Percentiles rank a stretch among this genome's conserved stretches.
These are phyloP conservation scores for Choiromyces venosus DNA, from an alignment of 495 filamentous ascomycete species.

Conservation along the genomic window DNA sequence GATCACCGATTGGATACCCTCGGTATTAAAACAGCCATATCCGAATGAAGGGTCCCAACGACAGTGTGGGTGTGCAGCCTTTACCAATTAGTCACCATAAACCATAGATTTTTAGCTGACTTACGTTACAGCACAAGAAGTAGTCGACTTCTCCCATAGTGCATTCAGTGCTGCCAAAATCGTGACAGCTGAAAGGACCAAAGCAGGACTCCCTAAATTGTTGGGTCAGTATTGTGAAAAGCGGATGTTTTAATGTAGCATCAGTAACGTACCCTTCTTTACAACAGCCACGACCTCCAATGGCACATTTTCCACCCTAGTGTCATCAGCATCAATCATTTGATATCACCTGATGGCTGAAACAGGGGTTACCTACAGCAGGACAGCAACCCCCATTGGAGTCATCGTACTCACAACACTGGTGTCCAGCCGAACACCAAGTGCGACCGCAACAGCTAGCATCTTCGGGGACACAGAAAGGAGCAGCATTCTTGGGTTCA, in stretches of 20 bases:
- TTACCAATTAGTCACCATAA: constrained; percentile 8
- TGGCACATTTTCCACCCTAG: constrained; percentile 17
- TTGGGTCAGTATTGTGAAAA: not conserved
- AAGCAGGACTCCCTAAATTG: constrained; percentile 13
- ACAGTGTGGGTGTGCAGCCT: constrained; percentile 24
- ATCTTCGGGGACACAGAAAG: constrained; percentile 19
- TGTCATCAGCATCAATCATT: not conserved
- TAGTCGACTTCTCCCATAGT: constrained; percentile 8
- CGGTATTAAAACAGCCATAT: constrained; percentile 26
- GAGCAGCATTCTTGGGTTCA: constrained; percentile 3
- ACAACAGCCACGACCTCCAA: constrained; percentile 14
- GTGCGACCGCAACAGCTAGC: constrained; percentile 21
- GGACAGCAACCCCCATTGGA: constrained; percentile 21
- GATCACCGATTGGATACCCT: not conserved
- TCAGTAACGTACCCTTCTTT: constrained; percentile 16
- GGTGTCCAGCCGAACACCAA: constrained; percentile 16
- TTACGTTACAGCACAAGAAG: not conserved
- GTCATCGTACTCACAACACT: constrained; percentile 17
- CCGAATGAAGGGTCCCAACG: constrained; percentile 10
- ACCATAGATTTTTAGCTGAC: not conserved
- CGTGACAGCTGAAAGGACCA: constrained; percentile 18
- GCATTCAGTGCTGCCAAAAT: constrained; percentile 20
- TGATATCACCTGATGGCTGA: not conserved
- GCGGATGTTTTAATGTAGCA: not conserved
- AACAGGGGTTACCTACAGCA: not conserved